Percentiles rank a stretch among this genome's conserved stretches.
Conservation (phyloP, 2,329 filamentous ascomycete genomes). For the Colletotrichum cereale region DNA sequence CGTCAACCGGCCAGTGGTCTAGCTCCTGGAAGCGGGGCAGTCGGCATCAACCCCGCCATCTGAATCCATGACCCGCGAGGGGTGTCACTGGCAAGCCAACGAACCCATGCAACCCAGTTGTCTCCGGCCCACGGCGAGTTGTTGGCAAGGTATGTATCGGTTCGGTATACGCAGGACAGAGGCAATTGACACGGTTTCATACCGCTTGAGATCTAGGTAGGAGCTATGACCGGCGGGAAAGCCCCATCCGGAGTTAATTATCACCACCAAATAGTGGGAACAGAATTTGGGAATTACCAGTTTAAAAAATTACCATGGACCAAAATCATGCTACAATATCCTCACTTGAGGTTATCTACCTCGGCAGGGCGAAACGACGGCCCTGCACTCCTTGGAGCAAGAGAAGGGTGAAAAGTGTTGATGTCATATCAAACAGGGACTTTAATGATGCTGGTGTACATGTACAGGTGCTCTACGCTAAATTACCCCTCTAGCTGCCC, state of each 20-base stretch:
- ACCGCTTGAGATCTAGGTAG: conserved; percentile 10
- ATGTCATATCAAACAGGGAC: conserved; percentile 19
- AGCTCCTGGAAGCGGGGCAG: conserved; percentile 33
- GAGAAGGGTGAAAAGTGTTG: conserved; percentile 1
- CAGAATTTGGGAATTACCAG: background rate
- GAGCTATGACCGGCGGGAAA: conserved; percentile 33
- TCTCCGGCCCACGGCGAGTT: background rate
- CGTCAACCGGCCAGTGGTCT: conserved; percentile 1
- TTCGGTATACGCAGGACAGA: background rate
- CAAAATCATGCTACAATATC: background rate
- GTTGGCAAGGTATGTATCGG: conserved; percentile 23
- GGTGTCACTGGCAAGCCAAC: conserved; percentile 24
- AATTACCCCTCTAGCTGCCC: conserved; percentile 38
- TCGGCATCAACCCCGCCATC: conserved; percentile 28
- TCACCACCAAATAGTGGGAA: background rate
- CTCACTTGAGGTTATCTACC: background rate
- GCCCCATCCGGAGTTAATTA: conserved; percentile 16
- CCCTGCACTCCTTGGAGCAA: background rate
- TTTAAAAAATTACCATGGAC: background rate
- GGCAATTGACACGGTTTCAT: conserved; percentile 8
- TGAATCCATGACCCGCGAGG: conserved; percentile 19
- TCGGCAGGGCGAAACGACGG: background rate
- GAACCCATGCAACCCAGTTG: conserved; percentile 7
- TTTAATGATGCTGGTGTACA: conserved; percentile 15
- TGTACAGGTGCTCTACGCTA: background rate